Conservation (phyloP, 768 basidiomycete species). For the Rickenella mellea region DNA sequence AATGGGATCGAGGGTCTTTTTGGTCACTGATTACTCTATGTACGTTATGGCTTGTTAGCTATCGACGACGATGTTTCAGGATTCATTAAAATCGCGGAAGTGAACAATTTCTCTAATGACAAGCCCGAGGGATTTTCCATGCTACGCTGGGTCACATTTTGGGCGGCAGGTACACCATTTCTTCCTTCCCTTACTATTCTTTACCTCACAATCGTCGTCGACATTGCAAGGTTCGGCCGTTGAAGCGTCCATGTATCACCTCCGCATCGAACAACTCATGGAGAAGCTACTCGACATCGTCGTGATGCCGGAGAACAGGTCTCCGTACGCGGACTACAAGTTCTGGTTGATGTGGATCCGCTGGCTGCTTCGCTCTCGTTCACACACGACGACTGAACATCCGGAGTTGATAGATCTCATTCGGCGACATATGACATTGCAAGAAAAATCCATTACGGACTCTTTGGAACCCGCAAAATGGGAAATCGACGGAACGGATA, state of each 20-base stretch:
- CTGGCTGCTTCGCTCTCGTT: too few relatives aligned
- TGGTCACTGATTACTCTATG: neutral
- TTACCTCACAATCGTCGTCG: neutral
- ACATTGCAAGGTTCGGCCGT: too few relatives aligned
- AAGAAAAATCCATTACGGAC: slow-evolving; percentile 15
- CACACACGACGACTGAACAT: too few relatives aligned
- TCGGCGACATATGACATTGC: slow-evolving; percentile 11
- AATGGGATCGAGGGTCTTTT: slow-evolving; percentile 18
- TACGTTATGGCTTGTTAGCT: slow-evolving; percentile 9
- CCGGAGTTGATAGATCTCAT: slow-evolving; percentile 6
- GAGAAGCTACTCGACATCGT: too few relatives aligned
- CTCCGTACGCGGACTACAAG: too few relatives aligned
- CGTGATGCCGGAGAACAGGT: too few relatives aligned
- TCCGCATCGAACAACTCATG: too few relatives aligned
- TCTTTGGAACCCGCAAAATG: slow-evolving; percentile 17
- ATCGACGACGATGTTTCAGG: slow-evolving; percentile 25
- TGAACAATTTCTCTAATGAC: slow-evolving; percentile 20
- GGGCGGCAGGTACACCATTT: slow-evolving; percentile 15
- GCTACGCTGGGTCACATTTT: slow-evolving; percentile 23
- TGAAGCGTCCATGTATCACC: too few relatives aligned
- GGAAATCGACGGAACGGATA: slow-evolving; percentile 19
- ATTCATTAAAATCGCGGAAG: slow-evolving; percentile 21
- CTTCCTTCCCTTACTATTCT: slow-evolving; percentile 15
- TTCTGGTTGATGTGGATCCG: too few relatives aligned
- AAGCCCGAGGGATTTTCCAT: slow-evolving; percentile 16